Conservation (phyloP, 2,329 filamentous ascomycete species). For the Trichoderma pleuroti region DNA sequence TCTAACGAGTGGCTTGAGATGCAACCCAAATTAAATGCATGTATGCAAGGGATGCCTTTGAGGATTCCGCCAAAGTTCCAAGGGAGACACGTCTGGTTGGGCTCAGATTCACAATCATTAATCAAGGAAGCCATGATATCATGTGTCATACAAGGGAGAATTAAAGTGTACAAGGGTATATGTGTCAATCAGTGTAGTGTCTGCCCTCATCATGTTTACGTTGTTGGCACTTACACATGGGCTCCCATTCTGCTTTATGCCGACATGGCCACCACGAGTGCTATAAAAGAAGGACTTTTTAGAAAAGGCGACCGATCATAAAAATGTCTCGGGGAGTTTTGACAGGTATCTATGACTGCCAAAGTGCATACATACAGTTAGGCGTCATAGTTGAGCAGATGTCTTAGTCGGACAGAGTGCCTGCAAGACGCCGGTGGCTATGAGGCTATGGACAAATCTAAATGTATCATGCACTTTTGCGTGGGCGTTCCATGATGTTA, state of each 20-base stretch:
- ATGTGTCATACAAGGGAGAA: neutral
- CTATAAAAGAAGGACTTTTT: neutral
- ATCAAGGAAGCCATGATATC: neutral
- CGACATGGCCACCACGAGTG: rapidly evolving
- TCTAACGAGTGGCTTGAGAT: neutral
- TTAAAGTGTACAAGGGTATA: neutral
- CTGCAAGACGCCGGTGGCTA: neutral
- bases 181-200: neutral
- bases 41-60: neutral
- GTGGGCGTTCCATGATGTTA: neutral
- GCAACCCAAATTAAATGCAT: neutral
- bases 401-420: neutral
- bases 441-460: neutral
- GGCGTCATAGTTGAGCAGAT: neutral
- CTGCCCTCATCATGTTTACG: neutral
- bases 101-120: neutral
- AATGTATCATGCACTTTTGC: neutral
- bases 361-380: neutral
- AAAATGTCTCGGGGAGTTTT: neutral
- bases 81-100: neutral
- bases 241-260: neutral
- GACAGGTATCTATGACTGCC: neutral
- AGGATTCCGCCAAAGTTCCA: neutral
- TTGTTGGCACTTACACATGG: neutral
- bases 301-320: neutral